phyloP scores from a whole-genome alignment of 495 filamentous ascomycete genomes.

The Oidiodendron maius region DNA sequence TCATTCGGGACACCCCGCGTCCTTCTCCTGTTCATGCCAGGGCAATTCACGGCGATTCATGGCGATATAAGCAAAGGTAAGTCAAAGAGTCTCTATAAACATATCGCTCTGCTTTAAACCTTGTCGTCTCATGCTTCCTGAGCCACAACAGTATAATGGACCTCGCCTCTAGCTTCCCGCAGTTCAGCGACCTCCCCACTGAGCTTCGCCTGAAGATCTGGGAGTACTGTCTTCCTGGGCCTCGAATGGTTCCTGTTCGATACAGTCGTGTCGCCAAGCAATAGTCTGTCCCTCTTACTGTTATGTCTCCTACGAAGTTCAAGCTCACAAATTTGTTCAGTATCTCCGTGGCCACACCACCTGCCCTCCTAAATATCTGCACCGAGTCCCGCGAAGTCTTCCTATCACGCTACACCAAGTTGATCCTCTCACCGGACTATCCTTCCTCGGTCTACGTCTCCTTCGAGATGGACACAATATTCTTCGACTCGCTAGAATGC shows the following conservation, averaged over 20 bases:
- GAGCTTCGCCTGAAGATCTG: constrained; percentile 29
- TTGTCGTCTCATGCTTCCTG: no score
- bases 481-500: constrained; percentile 20
- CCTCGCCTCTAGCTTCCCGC: not conserved
- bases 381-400: constrained; percentile 15
- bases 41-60: no score
- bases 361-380: constrained; percentile 8
- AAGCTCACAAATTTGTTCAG: no score
- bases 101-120: no score
- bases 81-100: no score
- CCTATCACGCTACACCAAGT: constrained; percentile 11
- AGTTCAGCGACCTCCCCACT: constrained; percentile 22
- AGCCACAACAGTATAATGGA: no score
- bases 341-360: constrained; percentile 3
- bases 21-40: no score
- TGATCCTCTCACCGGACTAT: constrained; percentile 16
- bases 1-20: no score
- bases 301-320: no score
- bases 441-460: constrained; percentile 17
- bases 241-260: constrained; percentile 22
- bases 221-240: constrained; percentile 23
- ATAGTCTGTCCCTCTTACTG: not conserved
- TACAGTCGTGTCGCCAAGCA: not conserved
- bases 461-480: constrained; percentile 16
- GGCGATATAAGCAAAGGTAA: no score